A percentile compares a stretch with the other conserved stretches of the same genome.
These are phyloP conservation scores for Byssoonygena ceratinophila DNA, from an alignment of 2,329 filamentous ascomycete genomes.

Conservation along the genomic window DNA sequence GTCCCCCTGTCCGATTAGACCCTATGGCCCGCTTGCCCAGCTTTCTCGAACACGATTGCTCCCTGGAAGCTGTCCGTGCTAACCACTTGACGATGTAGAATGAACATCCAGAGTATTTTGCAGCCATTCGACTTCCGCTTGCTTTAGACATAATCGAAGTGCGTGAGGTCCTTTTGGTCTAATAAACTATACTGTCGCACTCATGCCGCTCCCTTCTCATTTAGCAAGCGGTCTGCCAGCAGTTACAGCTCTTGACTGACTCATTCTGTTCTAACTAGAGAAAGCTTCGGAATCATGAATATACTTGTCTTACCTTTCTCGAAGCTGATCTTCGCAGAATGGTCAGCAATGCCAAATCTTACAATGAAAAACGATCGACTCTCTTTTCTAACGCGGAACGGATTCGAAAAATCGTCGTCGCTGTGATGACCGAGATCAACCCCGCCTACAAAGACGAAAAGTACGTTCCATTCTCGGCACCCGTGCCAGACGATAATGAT, in stretches of 20 bases:
- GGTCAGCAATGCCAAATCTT: conserved; percentile 77
- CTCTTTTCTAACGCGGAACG: conserved; percentile 77
- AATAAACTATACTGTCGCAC: too few species aligned
- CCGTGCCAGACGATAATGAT: conserved; percentile 52
- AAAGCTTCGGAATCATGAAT: conserved; percentile 59
- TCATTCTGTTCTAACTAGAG: conserved; percentile 26
- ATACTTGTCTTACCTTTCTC: conserved; percentile 59
- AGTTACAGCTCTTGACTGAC: neutral
- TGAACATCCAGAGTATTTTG: conserved; percentile 62
- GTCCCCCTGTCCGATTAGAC: conserved; percentile 10
- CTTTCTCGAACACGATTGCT: neutral
- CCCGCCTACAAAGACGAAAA: conserved; percentile 62
- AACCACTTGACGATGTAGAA: conserved; percentile 31
- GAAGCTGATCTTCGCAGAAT: conserved; percentile 83
- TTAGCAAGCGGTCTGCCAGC: neutral
- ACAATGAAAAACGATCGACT: conserved; percentile 60
- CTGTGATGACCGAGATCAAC: conserved; percentile 78
- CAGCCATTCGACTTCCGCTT: conserved; percentile 64
- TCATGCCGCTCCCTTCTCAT: neutral
- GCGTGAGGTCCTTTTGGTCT: conserved; percentile 20
- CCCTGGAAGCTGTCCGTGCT: neutral
- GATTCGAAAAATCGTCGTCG: conserved; percentile 73
- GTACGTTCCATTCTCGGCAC: conserved; percentile 64
- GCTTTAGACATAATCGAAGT: conserved; percentile 66
- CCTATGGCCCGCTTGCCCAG: neutral